These are phyloP conservation scores for Hemileia vastatrix DNA, from an alignment of 1,284 basidiomycete species.

Conservation along the genomic window DNA sequence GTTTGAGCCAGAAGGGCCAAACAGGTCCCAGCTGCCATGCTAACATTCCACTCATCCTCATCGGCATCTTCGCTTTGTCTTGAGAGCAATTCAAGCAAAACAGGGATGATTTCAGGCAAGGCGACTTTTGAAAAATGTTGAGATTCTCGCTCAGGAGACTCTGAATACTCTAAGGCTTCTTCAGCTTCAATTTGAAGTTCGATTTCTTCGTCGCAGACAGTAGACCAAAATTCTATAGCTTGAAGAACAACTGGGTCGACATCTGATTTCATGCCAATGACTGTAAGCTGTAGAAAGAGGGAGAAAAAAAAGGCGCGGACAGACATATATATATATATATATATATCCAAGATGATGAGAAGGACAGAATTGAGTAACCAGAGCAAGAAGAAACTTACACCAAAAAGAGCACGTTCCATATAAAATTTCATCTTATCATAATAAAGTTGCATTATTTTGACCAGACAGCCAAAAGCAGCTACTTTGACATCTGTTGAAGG, in stretches of 20 bases:
- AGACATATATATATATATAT: neutral
- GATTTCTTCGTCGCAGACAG: slow-evolving; percentile 95
- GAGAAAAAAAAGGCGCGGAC: slow-evolving; percentile 3
- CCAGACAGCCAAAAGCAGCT: slow-evolving; percentile 86
- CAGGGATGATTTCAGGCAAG: slow-evolving; percentile 85
- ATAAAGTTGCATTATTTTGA: slow-evolving; percentile 93
- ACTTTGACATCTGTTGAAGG: slow-evolving; percentile 69
- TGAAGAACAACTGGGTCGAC: slow-evolving; percentile 89
- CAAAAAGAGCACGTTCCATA: slow-evolving; percentile 98
- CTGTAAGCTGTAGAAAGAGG: slow-evolving; percentile 61
- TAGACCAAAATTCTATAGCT: slow-evolving; percentile 99
- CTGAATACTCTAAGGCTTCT: slow-evolving; percentile 84
- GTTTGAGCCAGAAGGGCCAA: slow-evolving; percentile 78
- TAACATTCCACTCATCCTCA: slow-evolving; percentile 97
- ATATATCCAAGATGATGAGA: neutral
- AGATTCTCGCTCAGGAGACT: slow-evolving; percentile 75
- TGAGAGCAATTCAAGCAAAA: slow-evolving; percentile 76
- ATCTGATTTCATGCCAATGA: slow-evolving; percentile 92
- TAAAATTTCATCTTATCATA: slow-evolving; percentile 99
- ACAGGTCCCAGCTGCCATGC: slow-evolving; percentile 95
- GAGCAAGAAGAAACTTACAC: slow-evolving; percentile 53
- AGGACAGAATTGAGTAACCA: neutral
- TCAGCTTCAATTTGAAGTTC: slow-evolving; percentile 84
- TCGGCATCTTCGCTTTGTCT: slow-evolving; percentile 94
- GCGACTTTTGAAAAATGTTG: slow-evolving; percentile 90